Evolutionary conservation across 345 rosid genomes (phyloP).

Genomic region (Fremontodendron californicum): DNA sequence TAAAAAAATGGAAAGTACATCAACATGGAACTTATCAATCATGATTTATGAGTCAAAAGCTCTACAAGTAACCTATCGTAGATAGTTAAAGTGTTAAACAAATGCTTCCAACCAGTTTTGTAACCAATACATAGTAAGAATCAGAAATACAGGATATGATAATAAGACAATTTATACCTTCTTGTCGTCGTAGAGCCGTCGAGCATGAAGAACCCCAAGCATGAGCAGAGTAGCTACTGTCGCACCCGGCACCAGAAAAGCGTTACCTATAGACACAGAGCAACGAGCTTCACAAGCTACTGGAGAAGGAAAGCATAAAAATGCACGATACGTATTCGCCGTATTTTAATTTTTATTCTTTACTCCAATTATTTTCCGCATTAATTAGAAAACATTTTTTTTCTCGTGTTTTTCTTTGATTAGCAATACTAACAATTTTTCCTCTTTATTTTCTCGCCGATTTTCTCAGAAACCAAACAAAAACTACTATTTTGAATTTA

Average conservation of each 20-base stretch:
- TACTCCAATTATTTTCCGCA: not conserved
- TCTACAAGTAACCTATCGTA: not conserved
- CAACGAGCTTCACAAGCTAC: slow-evolving; percentile 10
- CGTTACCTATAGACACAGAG: slow-evolving; percentile 44
- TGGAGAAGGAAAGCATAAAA: not conserved
- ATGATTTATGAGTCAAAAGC: not conserved
- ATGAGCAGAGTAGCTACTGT: slow-evolving; percentile 85
- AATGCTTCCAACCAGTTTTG: not conserved
- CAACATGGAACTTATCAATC: not conserved
- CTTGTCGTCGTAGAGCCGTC: slow-evolving; percentile 81
- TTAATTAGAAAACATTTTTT: not conserved
- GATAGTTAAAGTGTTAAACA: not conserved
- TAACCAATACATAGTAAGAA: not conserved
- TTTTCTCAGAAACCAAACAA: slow-evolving; percentile 7
- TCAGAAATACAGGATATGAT: not conserved
- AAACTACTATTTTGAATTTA: not conserved
- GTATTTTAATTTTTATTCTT: not conserved
- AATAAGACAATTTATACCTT: slow-evolving; percentile 42
- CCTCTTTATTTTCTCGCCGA: not conserved
- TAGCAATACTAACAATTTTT: not conserved
- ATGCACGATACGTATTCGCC: not conserved
- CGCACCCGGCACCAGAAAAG: slow-evolving; percentile 79
- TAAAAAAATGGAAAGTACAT: not conserved
- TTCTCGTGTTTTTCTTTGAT: not conserved
- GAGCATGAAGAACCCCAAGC: slow-evolving; percentile 96